Conservation (phyloP, 2,329 filamentous ascomycete genomes). For the Alternaria postmessia region DNA sequence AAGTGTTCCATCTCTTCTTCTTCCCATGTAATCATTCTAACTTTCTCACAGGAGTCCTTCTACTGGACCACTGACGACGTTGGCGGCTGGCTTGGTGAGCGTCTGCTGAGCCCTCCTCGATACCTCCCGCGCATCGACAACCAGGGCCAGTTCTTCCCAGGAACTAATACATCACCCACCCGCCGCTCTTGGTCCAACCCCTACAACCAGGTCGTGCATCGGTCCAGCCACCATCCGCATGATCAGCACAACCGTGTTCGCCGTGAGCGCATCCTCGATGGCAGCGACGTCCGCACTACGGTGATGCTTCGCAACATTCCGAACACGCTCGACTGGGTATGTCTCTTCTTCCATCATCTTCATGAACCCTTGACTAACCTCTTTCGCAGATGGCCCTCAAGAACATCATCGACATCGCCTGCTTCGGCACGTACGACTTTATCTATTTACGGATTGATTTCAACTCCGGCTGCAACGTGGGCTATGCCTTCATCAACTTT, state of each 20-base stretch:
- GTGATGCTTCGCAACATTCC: conserved; percentile 97
- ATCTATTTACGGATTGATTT: conserved; percentile 86
- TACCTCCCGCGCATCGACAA: conserved; percentile 32
- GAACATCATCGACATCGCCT: conserved; percentile 78
- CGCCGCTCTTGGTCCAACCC: not conserved
- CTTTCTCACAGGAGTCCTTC: conserved; percentile 30
- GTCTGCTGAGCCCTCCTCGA: conserved; percentile 27
- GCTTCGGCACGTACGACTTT: conserved; percentile 88
- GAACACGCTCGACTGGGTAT: conserved; percentile 77
- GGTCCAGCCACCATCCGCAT: conserved; percentile 25
- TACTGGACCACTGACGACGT: conserved; percentile 27
- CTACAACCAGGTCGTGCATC: not conserved
- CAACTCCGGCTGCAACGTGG: conserved; percentile 70
- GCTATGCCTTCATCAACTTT: conserved; percentile 98
- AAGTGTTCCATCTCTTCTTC: conserved; percentile 11
- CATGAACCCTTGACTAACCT: conserved; percentile 21
- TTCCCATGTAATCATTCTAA: conserved; percentile 21
- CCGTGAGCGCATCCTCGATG: conserved; percentile 49
- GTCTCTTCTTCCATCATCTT: conserved; percentile 16
- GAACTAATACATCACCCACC: conserved; percentile 20
- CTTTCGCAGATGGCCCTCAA: conserved; percentile 63
- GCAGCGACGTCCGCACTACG: conserved; percentile 60
- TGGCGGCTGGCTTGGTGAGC: conserved; percentile 30
- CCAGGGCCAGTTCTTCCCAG: conserved; percentile 29
- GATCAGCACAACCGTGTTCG: conserved; percentile 52